Evolutionary conservation across 129 eudicot species (phyloP).

Genomic region (Arctium minus): DNA sequence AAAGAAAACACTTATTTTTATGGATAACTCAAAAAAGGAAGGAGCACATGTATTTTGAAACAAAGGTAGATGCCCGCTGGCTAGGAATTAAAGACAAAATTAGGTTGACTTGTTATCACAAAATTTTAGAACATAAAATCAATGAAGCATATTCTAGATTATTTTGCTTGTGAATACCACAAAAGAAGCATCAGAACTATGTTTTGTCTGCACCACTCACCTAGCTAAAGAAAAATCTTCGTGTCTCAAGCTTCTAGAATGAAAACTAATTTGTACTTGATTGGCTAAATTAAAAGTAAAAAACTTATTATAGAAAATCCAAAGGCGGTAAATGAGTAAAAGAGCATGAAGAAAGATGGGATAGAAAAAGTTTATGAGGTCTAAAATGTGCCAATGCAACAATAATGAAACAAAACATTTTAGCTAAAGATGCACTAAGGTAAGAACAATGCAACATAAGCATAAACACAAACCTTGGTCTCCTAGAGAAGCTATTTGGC

Average conservation of each 20-base stretch:
- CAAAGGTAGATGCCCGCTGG: background rate
- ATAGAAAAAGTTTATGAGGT: background rate
- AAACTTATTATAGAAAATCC: background rate
- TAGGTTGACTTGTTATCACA: background rate
- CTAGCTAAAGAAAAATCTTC: background rate
- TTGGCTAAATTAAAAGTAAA: background rate
- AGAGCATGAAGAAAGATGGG: background rate
- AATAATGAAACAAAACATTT: background rate
- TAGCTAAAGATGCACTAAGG: background rate
- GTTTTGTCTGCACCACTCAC: background rate
- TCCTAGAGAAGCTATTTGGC: conserved; percentile 57
- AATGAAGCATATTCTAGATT: background rate
- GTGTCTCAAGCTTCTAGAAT: background rate
- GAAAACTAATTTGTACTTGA: background rate
- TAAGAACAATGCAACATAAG: background rate
- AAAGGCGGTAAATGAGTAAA: conserved; percentile 1
- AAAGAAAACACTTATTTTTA: background rate
- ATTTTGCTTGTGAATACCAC: background rate
- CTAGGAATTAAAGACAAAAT: background rate
- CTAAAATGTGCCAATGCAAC: background rate
- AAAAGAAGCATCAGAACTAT: background rate
- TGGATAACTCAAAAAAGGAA: background rate
- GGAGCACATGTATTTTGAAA: background rate
- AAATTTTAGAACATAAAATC: background rate
- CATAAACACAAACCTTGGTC: conserved; percentile 56